Conservation (phyloP, 1,284 basidiomycete genomes). For the Psilocybe mexicana region DNA sequence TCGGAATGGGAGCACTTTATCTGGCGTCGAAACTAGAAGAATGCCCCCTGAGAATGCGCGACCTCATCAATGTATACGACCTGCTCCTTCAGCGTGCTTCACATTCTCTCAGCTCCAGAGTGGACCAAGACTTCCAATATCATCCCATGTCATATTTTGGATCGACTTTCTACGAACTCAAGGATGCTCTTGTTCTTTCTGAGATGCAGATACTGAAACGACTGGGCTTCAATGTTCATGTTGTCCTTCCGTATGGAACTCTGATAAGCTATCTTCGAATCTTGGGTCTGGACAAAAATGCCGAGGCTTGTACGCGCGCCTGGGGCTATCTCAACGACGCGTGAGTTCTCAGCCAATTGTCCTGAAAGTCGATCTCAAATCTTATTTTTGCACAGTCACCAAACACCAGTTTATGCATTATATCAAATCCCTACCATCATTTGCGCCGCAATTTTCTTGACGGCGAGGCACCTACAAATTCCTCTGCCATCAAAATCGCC, state of each 20-base stretch:
- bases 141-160: conserved; percentile 86
- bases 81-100: conserved; percentile 70
- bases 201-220: conserved; percentile 99
- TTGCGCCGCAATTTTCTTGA: conserved; percentile 80
- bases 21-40: conserved; percentile 97
- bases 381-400: conserved; percentile 54
- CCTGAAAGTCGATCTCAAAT: not conserved
- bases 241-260: conserved; percentile 91
- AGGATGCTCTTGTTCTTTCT: conserved; percentile 87
- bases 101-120: conserved; percentile 39
- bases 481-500: conserved; percentile 69
- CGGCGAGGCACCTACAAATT: conserved; percentile 68
- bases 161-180: conserved; percentile 81
- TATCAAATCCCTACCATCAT: conserved; percentile 90
- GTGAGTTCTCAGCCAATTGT: conserved; percentile 44
- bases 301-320: conserved; percentile 72
- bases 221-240: conserved; percentile 85
- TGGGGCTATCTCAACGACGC: conserved; percentile 94
- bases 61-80: conserved; percentile 94
- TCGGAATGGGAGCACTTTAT: conserved; percentile 91
- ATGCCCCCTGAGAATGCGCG: conserved; percentile 86
- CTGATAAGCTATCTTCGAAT: conserved; percentile 95
- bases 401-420: conserved; percentile 88
- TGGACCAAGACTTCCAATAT: conserved; percentile 62
- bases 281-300: conserved; percentile 74